Evolutionary conservation across 192 early-diverging fungal genomes (phyloP).

Genomic region (Backusella macrospora): DNA sequence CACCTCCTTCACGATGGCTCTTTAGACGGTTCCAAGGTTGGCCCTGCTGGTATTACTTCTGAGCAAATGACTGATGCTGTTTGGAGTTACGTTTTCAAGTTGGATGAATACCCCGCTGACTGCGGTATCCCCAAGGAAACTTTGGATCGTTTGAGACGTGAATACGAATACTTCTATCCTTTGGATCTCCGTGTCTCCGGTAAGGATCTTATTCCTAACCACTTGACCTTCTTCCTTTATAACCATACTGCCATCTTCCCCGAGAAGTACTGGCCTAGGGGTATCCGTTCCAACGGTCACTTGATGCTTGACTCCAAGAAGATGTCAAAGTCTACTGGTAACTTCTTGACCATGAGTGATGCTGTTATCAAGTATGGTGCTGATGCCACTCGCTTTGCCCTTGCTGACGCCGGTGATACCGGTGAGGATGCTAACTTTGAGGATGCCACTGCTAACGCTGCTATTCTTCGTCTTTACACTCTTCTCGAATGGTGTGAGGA

Average conservation of each 20-base stretch:
- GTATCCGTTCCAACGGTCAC: slow-evolving; percentile 91
- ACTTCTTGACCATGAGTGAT: slow-evolving; percentile 87
- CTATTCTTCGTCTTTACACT: slow-evolving; percentile 89
- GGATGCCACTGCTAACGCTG: slow-evolving; percentile 91
- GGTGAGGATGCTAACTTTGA: slow-evolving; percentile 99
- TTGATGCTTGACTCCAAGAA: slow-evolving; percentile 94
- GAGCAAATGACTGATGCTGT: slow-evolving; percentile 91
- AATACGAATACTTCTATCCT: slow-evolving; percentile 98
- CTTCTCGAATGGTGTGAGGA: slow-evolving; percentile 92
- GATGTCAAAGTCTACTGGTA: slow-evolving; percentile 98
- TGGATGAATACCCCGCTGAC: slow-evolving; percentile 61
- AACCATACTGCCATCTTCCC: slow-evolving; percentile 97
- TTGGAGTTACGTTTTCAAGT: slow-evolving; percentile 89
- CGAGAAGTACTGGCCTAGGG: slow-evolving; percentile 84
- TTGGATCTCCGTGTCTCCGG: slow-evolving; percentile 94
- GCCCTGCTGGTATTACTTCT: slow-evolving; percentile 73
- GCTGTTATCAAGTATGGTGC: slow-evolving; percentile 87
- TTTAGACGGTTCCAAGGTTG: slow-evolving; percentile 81
- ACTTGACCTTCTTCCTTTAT: slow-evolving; percentile 96
- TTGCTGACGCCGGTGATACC: slow-evolving; percentile 96
- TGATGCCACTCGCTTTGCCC: slow-evolving; percentile 91
- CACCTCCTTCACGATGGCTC: slow-evolving; percentile 86
- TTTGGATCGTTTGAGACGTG: slow-evolving; percentile 81
- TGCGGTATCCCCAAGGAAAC: slow-evolving; percentile 65
- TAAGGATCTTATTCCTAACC: slow-evolving; percentile 98